Conservation (phyloP, 345 rosid species). For the Noccaea bulbosa region DNA sequence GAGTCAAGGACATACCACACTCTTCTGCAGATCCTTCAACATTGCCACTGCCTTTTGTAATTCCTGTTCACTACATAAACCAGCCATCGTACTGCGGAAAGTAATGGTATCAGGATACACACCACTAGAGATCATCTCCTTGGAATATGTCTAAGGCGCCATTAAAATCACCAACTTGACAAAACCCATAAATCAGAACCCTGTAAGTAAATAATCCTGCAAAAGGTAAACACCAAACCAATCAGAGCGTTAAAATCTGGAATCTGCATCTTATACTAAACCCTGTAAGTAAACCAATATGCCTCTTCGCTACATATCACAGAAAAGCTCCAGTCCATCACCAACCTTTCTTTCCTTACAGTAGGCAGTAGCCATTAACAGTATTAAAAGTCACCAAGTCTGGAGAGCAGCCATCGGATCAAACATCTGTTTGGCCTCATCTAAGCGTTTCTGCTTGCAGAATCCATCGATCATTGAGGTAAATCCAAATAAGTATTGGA, state of each 20-base stretch:
- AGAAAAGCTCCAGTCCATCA: not conserved
- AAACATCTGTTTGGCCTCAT: too few species aligned
- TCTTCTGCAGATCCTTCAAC: not conserved
- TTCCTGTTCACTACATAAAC: not conserved
- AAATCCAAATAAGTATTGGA: too few species aligned
- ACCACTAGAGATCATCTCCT: too few species aligned
- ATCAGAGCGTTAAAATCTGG: too few species aligned
- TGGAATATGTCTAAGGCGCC: not conserved
- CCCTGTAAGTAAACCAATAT: not conserved
- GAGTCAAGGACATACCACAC: not conserved
- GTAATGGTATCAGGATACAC: not conserved
- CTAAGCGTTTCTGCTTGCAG: too few species aligned
- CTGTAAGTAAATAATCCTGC: too few species aligned
- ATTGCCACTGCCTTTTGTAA: not conserved
- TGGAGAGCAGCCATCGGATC: too few species aligned
- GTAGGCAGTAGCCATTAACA: too few species aligned
- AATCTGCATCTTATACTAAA: too few species aligned
- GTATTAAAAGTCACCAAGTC: too few species aligned
- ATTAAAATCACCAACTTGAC: not conserved
- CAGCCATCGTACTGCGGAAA: not conserved
- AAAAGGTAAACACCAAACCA: too few species aligned
- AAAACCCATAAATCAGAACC: not conserved
- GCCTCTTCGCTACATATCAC: not conserved
- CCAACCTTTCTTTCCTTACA: not conserved
- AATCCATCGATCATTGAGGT: too few species aligned